phyloP scores from a whole-genome alignment of 306 rosid species.

The Vigna trinervia region DNA sequence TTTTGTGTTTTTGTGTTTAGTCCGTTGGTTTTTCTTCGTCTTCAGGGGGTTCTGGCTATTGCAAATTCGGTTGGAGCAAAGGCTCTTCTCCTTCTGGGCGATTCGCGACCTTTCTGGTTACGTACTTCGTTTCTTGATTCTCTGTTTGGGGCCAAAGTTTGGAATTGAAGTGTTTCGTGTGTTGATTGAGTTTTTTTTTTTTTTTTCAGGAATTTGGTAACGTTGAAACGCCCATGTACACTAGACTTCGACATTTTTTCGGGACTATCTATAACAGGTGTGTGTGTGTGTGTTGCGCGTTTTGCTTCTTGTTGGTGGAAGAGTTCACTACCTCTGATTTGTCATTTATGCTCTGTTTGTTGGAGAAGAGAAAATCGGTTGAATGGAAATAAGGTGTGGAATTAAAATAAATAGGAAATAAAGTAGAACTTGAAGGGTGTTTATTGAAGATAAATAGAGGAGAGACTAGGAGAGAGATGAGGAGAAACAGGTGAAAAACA shows the following conservation, averaged over 20 bases:
- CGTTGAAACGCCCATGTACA: conserved; percentile 74
- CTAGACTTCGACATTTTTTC: conserved; percentile 71
- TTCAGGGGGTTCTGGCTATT: conserved; percentile 89
- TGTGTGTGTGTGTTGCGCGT: neutral
- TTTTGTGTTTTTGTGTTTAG: neutral
- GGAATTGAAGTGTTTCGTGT: neutral
- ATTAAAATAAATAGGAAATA: no score
- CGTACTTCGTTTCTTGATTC: neutral
- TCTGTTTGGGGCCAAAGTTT: neutral
- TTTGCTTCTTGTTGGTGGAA: neutral
- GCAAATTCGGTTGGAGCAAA: conserved; percentile 82
- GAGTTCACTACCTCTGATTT: neutral
- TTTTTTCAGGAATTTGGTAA: conserved; percentile 78
- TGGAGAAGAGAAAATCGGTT: no score
- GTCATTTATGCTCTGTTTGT: no score
- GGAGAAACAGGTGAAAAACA: no score
- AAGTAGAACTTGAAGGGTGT: no score
- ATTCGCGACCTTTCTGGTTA: conserved; percentile 75
- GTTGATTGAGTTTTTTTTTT: neutral
- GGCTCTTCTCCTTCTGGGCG: conserved; percentile 55
- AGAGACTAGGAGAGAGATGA: no score
- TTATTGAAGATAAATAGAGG: no score
- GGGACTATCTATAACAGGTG: conserved; percentile 73
- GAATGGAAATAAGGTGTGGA: no score
- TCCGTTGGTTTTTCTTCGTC: neutral